Base-by-base conservation (phyloP, 2,329 filamentous ascomycete genomes). In the Penicillium sp. region DNA sequence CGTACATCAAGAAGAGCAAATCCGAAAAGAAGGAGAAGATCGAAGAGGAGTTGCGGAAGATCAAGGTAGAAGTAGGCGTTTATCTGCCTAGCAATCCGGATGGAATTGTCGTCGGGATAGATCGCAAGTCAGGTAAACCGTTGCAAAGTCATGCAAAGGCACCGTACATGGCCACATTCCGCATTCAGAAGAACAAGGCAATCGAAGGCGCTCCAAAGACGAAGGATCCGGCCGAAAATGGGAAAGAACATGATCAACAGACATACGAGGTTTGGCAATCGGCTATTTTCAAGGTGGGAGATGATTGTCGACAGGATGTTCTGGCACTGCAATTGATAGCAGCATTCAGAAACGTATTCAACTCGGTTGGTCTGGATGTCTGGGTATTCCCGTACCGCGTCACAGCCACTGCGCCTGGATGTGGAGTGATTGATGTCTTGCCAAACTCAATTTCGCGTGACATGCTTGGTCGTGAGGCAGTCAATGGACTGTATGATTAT, bases 1-100 rank as follows among this genome's bases (percentile, higher is more conserved):
- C 95, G 1, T 89, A 89, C 66, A 95, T 99, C 70, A 96, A 96
- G 73, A 84, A 83, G 58, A 87, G 88, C 42, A 99, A 99, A 74
- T 89, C 91, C 1, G 93, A 97, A 74, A 99, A 99, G 82, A 97
- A 97, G 72, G 89, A 94, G 69, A 99, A 97, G 78, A 99, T 99
- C 61, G 94, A 97, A 69, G 95, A 99, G 74, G 94, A 99, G 70
- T 80, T 99, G 45, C 90, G 94, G 63, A 96, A 96, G 74, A 97
- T 99, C 73, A 88, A 96, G 71, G 90, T 99, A 2, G 93, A 97
- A 65, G 89, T 97, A 43, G 94, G 94, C 16, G 95, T 99, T 6
- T 99, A 99, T 71, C 82, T 99, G 16, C 94, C 94, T 1, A 94
- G 90, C 73, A 99, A 99, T 68, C 94, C 94, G 0, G 95, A 99